Base-by-base conservation (phyloP, 2,329 filamentous ascomycete species). In the Aspergillus tanneri region DNA sequence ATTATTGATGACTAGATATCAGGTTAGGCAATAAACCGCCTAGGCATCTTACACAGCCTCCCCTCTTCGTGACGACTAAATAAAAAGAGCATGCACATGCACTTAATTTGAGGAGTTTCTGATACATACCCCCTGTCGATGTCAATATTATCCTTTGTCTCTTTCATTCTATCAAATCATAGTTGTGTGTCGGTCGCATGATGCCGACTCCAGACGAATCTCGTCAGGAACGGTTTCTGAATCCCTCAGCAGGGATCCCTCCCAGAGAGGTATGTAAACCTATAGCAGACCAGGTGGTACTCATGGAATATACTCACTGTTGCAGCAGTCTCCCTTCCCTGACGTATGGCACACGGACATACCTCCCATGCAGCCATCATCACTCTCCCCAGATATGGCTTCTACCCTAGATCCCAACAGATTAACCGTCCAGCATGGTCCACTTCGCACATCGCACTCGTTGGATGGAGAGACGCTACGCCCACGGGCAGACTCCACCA, bases 391-490 rank as follows among this genome's bases (percentile, higher is more conserved):
- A 35, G 57, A 64, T 25, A 64, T 58, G 58, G 50, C 59, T 5
- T 52, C 53, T 42, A 55, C 55, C 12, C 47, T 49, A 24, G 57
- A 64, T 36, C 46, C 62, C 48, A 50, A 51, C 5, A 55, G 49
- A 9, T 45, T 67, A 34, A 61, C 49, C 35, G 63, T 66, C 3
- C 58, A 65, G 4, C 45, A 50, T 52, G 48, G 52, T 25, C 65
- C 59, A 12, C 65, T 70, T 32, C 64, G 60, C 25, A 60, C 60
- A 16, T 65, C 66, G 5, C 60, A 59, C 14, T 70, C 65, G 12
- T 64, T 72, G 19, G 72, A 73, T 44, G 72, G 72, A 22, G 70
- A 72, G 34, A 75, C 72, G n/a, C 60, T 75, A 36, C 70, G 71
- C 28, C 66, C 72, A 4, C 65, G 72, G 28, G 69, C 72, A 25